These are phyloP conservation scores for Aureobasidium melanogenum DNA, from an alignment of 2,329 filamentous ascomycete species.

Conservation along the genomic window DNA sequence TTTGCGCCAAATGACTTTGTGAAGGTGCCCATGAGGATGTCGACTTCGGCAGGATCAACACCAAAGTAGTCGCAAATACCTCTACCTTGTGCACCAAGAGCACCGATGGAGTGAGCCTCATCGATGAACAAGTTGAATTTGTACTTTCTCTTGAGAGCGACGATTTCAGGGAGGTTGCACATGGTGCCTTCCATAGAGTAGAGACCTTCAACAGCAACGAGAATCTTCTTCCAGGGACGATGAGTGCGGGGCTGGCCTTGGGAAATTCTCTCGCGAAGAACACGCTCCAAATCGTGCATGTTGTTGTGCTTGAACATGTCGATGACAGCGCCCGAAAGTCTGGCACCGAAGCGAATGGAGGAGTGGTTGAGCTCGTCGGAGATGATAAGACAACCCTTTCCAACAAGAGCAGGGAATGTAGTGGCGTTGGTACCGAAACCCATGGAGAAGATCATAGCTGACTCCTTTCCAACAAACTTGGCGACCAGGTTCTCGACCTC, in stretches of 20 bases:
- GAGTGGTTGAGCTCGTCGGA: constrained; percentile 97
- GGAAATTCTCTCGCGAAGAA: constrained; percentile 84
- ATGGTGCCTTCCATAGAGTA: constrained; percentile 99
- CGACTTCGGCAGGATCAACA: constrained; percentile 76
- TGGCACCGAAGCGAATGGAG: constrained; percentile 89
- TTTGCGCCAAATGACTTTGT: constrained; percentile 99
- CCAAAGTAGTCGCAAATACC: constrained; percentile 97
- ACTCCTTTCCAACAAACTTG: constrained; percentile 85
- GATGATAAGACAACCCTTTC: constrained; percentile 87
- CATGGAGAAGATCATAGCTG: constrained; percentile 98
- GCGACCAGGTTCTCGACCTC: constrained; percentile 90
- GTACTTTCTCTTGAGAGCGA: constrained; percentile 86
- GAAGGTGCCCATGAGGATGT: constrained; percentile 95
- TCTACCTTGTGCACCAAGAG: constrained; percentile 76
- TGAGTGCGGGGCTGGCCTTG: constrained; percentile 98
- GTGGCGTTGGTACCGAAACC: constrained; percentile 94
- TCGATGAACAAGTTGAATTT: constrained; percentile 95
- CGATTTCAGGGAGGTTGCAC: constrained; percentile 87
- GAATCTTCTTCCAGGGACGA: constrained; percentile 97
- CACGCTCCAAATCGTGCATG: constrained; percentile 75
- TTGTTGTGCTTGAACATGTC: constrained; percentile 97
- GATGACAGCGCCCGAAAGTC: constrained; percentile 90
- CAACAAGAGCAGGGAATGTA: constrained; percentile 83
- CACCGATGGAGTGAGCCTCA: constrained; percentile 92
- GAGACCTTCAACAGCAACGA: constrained; percentile 90